phyloP scores from a whole-genome alignment of 352 stramenopile genomes.

The Pythium vanterpoolii region DNA sequence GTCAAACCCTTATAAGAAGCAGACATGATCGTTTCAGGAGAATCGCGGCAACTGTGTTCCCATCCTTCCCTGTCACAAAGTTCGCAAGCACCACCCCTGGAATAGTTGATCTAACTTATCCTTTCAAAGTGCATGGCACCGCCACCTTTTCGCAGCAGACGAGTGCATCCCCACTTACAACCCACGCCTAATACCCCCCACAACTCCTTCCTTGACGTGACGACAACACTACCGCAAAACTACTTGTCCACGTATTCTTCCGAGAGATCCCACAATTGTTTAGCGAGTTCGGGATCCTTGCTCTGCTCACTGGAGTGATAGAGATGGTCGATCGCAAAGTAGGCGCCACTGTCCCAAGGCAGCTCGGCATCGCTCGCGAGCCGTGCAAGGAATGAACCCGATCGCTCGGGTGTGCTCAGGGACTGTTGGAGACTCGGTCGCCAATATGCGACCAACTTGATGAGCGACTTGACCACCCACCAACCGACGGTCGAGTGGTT shows the following conservation, averaged over 20 bases:
- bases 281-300: slow-evolving; percentile 26
- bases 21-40: no score
- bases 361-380: slow-evolving; percentile 32
- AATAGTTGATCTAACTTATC: no score
- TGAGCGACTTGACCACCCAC: slow-evolving; percentile 28
- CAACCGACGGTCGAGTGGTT: slow-evolving; percentile 29
- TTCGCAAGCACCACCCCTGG: no score
- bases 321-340: slow-evolving; percentile 37
- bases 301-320: slow-evolving; percentile 29
- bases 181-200: neutral
- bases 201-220: neutral
- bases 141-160: no score
- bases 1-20: no score
- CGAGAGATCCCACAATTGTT: slow-evolving; percentile 34
- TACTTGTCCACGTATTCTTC: slow-evolving; percentile 35
- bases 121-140: no score
- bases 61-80: no score
- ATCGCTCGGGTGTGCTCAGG: slow-evolving; percentile 31
- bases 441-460: slow-evolving; percentile 27
- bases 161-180: neutral
- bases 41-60: no score
- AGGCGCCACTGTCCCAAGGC: slow-evolving; percentile 32
- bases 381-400: slow-evolving; percentile 29
- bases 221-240: no score
- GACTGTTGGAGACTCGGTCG: slow-evolving; percentile 14